phyloP scores from a whole-genome alignment of 345 rosid species.

The Hibiscus tridactylites region DNA sequence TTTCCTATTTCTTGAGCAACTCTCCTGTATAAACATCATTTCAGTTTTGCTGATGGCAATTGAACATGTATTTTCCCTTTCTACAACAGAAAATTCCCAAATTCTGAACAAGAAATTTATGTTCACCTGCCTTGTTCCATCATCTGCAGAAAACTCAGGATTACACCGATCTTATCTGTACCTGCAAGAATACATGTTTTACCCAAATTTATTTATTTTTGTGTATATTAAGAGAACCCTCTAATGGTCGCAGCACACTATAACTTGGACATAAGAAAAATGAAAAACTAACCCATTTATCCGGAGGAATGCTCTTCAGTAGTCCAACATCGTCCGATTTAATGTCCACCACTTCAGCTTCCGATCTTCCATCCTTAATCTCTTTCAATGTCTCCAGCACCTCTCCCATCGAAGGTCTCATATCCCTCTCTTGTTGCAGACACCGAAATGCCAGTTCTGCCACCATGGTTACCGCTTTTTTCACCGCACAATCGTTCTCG shows the following conservation, averaged over 20 bases:
- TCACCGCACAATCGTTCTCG: constrained; percentile 32
- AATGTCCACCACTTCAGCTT: constrained; percentile 12
- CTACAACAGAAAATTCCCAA: not conserved
- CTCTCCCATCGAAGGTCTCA: constrained; percentile 63
- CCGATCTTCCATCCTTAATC: constrained; percentile 22
- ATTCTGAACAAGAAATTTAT: no score
- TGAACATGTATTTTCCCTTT: not conserved
- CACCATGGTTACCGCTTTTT: constrained; percentile 36
- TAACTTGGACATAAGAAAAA: not conserved
- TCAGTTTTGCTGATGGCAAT: not conserved
- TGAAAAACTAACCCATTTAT: constrained; percentile 43
- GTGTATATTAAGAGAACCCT: no score
- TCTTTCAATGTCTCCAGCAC: constrained; percentile 38
- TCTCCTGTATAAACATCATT: not conserved
- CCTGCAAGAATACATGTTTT: not conserved
- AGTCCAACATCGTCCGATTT: constrained; percentile 44
- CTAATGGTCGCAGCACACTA: no score
- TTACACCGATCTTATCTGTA: constrained; percentile 9
- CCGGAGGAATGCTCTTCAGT: constrained; percentile 35
- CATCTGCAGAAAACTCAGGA: not conserved
- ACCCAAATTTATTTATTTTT: no score
- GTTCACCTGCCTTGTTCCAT: no score
- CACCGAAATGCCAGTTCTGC: constrained; percentile 74
- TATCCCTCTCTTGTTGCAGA: constrained; percentile 63
- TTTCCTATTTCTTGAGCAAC: not conserved